Evolutionary conservation across 2,329 filamentous ascomycete species (phyloP), one percentile per base, ranked within the genome.

Genomic region (Nectriaceae sp.): DNA sequence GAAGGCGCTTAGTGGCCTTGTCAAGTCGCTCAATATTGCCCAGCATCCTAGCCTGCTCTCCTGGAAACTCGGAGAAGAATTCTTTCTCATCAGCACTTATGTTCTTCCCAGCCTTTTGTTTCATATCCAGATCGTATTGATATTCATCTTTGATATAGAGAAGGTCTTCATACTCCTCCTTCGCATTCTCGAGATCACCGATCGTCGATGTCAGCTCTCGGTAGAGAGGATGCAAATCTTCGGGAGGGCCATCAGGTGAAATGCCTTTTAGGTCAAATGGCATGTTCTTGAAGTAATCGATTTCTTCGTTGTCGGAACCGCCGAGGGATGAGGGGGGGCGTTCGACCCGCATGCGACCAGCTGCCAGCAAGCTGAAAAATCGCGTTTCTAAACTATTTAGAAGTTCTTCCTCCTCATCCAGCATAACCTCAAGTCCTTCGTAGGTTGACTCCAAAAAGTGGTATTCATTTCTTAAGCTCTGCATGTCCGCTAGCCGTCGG

Each of bases 171-270:
- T 71, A 63, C n/a, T 75, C 70, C 48, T 82, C 78, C 41, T 67
- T 70, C 13, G 75, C 74, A 22, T 76, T 67, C 38, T 74, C 69
- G n/a, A 76, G 63, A 16, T 79, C 73, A 2, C 69, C 72, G 10
- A 76, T 68, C 2, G 70, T 68, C 11, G 70, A 67, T 15, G 75
- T 67, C 5, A 81, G 66, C 16, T 71, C 63, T 11, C 65, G 55
- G 53, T 78, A 80, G 3, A 76, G 62, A 2, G 78, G 78, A 50
- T 81, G 77, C 2, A 73, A 59, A 33, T 75, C 72, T 45, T 74
- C 70, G 1, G 60, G 52, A 4, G 67, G 62, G 1, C 67, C 65
- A 21, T 67, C 55, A 0, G 59, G 59, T 3, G 64, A 65, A 6
- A 74, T 74, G 2, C 71, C 71, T 40, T 59, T 58, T 3, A 74